phyloP scores from a whole-genome alignment of 352 stramenopile genomes.

The Aphanomyces stellatus region DNA sequence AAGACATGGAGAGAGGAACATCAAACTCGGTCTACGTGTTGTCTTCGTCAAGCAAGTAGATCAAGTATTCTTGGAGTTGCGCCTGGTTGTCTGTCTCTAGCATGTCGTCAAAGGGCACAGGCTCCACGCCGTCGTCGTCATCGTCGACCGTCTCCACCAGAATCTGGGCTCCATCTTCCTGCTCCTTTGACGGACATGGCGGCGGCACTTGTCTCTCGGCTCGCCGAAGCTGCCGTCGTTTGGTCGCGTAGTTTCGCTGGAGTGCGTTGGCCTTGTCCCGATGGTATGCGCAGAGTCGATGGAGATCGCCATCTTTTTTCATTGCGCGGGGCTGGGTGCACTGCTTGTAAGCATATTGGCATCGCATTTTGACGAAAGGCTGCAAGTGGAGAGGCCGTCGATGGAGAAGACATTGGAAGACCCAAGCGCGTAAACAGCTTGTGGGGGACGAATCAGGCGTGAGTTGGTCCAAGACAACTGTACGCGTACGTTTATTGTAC shows the following conservation, averaged over 20 bases:
- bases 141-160: background rate
- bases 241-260: constrained; percentile 9
- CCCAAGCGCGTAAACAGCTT: no score
- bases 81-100: background rate
- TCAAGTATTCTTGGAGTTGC: no score
- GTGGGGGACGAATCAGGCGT: no score
- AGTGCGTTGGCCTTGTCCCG: constrained; percentile 20
- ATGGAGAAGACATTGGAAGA: no score
- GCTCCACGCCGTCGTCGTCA: background rate
- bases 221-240: background rate
- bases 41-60: no score
- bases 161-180: no score
- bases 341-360: constrained; percentile 21
- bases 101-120: background rate
- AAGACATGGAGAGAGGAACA: background rate
- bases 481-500: no score
- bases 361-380: background rate
- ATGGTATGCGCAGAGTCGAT: constrained; percentile 18
- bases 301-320: constrained; percentile 19
- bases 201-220: no score
- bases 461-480: no score
- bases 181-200: no score
- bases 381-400: background rate
- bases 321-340: constrained; percentile 14
- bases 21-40: background rate